phyloP scores from a whole-genome alignment of 2,329 filamentous ascomycete species.

The Graphilbum ipis-grandicollis region DNA sequence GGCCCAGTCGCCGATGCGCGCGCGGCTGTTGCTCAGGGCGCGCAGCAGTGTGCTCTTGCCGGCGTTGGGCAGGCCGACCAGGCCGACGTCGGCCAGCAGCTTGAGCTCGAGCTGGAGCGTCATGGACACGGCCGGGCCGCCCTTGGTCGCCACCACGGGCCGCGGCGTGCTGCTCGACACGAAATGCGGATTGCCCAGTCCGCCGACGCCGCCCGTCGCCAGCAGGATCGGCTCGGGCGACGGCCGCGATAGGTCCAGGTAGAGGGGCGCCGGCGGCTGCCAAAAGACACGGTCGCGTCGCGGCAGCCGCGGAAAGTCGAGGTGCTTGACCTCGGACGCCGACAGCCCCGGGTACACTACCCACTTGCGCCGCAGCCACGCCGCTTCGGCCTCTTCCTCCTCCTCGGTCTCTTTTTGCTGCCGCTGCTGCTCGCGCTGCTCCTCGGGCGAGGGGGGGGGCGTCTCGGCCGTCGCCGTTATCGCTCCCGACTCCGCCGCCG shows the following conservation, averaged over 20 bases:
- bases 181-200: slow-evolving; percentile 88
- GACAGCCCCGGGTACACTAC: slow-evolving; percentile 67
- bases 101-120: slow-evolving; percentile 82
- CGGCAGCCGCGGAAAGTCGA: slow-evolving; percentile 33
- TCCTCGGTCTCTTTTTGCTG: slow-evolving; percentile 24
- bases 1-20: slow-evolving; percentile 84
- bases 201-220: slow-evolving; percentile 74
- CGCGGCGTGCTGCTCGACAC: slow-evolving; percentile 54
- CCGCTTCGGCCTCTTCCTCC: slow-evolving; percentile 22
- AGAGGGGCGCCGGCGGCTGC: slow-evolving; percentile 57
- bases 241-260: slow-evolving; percentile 54
- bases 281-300: slow-evolving; percentile 36
- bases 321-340: slow-evolving; percentile 45
- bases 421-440: slow-evolving; percentile 21
- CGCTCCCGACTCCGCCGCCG: no score
- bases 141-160: slow-evolving; percentile 78
- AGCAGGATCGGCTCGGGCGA: slow-evolving; percentile 75
- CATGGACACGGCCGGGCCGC: slow-evolving; percentile 62
- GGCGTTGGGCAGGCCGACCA: slow-evolving; percentile 89
- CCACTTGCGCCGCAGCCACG: slow-evolving; percentile 53
- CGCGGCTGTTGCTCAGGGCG: slow-evolving; percentile 72
- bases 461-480: no score
- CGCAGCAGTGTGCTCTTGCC: slow-evolving; percentile 88
- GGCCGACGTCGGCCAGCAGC: slow-evolving; percentile 81
- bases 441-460: slow-evolving; percentile 16